A percentile compares a stretch with the other conserved stretches of the same genome.
Conservation (phyloP, 2,329 filamentous ascomycete species). For the Ascochyta rabiei region DNA sequence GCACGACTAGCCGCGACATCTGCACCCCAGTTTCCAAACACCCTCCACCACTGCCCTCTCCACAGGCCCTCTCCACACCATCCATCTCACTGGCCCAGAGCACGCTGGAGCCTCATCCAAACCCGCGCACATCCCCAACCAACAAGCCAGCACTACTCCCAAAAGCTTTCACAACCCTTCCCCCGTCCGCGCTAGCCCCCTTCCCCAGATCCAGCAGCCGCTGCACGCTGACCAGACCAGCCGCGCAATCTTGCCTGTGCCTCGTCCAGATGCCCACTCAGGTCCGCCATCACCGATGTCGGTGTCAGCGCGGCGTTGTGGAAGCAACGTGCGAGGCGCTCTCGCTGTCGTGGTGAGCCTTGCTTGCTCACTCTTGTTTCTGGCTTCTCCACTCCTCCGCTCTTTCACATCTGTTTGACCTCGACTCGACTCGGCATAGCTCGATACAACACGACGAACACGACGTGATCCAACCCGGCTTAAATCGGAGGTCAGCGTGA, state of each 20-base stretch:
- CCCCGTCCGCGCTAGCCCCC: background rate
- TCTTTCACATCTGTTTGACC: background rate
- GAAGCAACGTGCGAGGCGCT: slow-evolving; percentile 5
- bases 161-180: slow-evolving; percentile 4
- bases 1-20: background rate
- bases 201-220: too few relatives aligned
- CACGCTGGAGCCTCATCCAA: slow-evolving; percentile 8
- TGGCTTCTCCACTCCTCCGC: background rate
- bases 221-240: slow-evolving; percentile 2
- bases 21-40: background rate
- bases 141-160: slow-evolving; percentile 6
- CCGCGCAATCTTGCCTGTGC: slow-evolving; percentile 11
- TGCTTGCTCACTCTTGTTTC: too few relatives aligned
- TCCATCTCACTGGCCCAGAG: slow-evolving; percentile 7
- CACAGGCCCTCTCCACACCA: background rate
- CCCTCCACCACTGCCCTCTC: slow-evolving; percentile 1
- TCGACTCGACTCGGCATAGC: background rate
- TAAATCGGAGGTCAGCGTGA: background rate
- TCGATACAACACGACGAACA: too few relatives aligned
- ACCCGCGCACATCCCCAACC: background rate
- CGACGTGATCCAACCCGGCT: background rate
- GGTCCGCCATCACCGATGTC: slow-evolving; percentile 1
- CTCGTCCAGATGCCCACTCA: slow-evolving; percentile 6
- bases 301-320: slow-evolving; percentile 5
- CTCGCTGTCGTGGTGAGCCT: background rate